Evolutionary conservation across 331 rosid genomes (phyloP), one percentile per base, ranked within the genome.

Genomic region (Malus hybrid): DNA sequence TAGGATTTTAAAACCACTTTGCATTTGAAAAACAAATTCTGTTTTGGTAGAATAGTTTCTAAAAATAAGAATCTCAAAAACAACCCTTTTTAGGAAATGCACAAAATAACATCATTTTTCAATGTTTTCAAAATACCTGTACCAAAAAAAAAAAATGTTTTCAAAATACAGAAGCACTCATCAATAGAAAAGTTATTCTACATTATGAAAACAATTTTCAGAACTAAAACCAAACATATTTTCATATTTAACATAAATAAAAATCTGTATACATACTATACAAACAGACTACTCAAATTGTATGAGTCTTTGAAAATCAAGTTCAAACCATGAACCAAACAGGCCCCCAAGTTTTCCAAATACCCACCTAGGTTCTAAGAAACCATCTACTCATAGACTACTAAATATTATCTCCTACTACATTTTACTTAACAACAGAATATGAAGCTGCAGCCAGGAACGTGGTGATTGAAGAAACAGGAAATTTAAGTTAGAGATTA

Each of bases 401-500:
- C 46, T 61, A 39, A 65, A 44, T 16, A 24, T 18, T 36, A 8
- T 44, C 39, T 66, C 70, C 55, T 29, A 59, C 14, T 7, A 67
- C 42, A 76, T 11, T 31, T 52, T 24, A 27, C 22, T 65, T 64
- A 29, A 11, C 48, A 27, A 10, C 52, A 46, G 19, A 48, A 48
- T 59, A 22, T 19, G 67, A 33, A 74, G 32, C 65, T 60, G 24
- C 22, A 24, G 16, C 28, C 12, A 9, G 34, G 68, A 27, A 67
- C 34, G 24, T 68, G 75, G 31, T n/a, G 56, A 20, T 46, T 46
- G 33, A 71, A 61, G 65, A 22, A 44, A 64, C 34, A 28, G 33
- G 55, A 19, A 22, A 65, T 24, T 36, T 68, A 73, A 76, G 77
- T 18, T 27, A 70, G 46, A 70, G 36, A 69, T 85, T 90, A 95